Percentiles rank a stretch among this genome's conserved stretches.
Conservation (phyloP, 805 yeast species). For the Wickerhamomyces ciferrii region DNA sequence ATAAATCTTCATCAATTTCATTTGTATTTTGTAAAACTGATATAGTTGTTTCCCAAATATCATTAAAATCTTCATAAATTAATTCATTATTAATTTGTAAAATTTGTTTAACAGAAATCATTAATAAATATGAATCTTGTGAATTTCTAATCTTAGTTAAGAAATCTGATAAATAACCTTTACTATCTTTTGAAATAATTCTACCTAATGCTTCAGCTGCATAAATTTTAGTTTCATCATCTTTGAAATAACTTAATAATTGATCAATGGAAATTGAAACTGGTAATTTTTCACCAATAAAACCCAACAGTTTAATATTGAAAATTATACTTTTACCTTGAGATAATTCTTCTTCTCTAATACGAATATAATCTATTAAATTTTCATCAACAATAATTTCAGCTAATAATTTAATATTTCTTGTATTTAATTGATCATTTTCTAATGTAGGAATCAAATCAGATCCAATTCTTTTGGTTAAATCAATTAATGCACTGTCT, state of each 20-base stretch:
- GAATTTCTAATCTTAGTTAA: slow-evolving; percentile 23
- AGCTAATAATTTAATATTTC: slow-evolving; percentile 19
- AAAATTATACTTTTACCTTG: slow-evolving; percentile 22
- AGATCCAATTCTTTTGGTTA: slow-evolving; percentile 21
- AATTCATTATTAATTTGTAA: slow-evolving; percentile 16
- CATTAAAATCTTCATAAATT: slow-evolving; percentile 17
- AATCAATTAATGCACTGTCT: slow-evolving; percentile 18
- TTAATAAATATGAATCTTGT: slow-evolving; percentile 20
- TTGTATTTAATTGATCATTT: slow-evolving; percentile 9
- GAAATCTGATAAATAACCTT: slow-evolving; percentile 32
- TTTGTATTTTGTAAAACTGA: slow-evolving; percentile 4
- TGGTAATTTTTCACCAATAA: slow-evolving; percentile 33
- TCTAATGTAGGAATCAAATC: slow-evolving; percentile 20
- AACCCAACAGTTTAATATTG: slow-evolving; percentile 42
- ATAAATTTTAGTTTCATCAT: slow-evolving; percentile 35
- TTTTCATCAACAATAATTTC: slow-evolving; percentile 19
- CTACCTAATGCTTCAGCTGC: slow-evolving; percentile 52
- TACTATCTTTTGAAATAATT: slow-evolving; percentile 34
- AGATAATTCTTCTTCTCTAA: slow-evolving; percentile 15
- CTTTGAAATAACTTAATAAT: slow-evolving; percentile 28
- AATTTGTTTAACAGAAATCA: slow-evolving; percentile 27
- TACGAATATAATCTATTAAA: slow-evolving; percentile 14
- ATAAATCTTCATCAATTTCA: slow-evolving; percentile 18
- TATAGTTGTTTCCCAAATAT: slow-evolving; percentile 23
- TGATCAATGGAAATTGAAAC: slow-evolving; percentile 30